Conservation (phyloP, 148 eudicot genomes). For the Persicaria tinctoria region DNA sequence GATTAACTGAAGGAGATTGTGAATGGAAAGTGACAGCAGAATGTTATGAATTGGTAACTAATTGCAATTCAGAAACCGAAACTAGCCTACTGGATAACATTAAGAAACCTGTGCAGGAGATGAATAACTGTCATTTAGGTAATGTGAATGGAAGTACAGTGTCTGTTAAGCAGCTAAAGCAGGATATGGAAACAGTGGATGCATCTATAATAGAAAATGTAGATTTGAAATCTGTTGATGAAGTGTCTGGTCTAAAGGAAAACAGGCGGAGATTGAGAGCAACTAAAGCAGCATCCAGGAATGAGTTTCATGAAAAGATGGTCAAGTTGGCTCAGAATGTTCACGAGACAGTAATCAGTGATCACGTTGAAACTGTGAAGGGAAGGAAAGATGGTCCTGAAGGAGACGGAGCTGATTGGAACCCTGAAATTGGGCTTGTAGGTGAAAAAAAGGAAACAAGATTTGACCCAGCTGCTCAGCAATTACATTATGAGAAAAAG, state of each 20-base stretch:
- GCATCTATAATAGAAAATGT: conserved; percentile 17
- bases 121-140: conserved; percentile 2
- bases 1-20: conserved; percentile 33
- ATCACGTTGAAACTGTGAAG: conserved; percentile 26
- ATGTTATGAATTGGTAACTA: conserved; percentile 56
- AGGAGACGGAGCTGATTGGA: conserved; percentile 21
- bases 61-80: conserved; percentile 17
- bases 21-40: conserved; percentile 59
- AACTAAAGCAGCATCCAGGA: conserved; percentile 32
- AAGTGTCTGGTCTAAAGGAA: conserved; percentile 24
- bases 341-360: conserved; percentile 23
- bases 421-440: conserved; percentile 17
- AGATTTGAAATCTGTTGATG: conserved; percentile 24
- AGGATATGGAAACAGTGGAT: conserved; percentile 13
- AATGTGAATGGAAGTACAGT: conserved; percentile 18
- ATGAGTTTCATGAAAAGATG: conserved; percentile 36
- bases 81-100: conserved; percentile 17
- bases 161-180: conserved; percentile 23
- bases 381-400: conserved; percentile 19
- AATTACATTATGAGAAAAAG: conserved; percentile 15
- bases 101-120: conserved; percentile 12
- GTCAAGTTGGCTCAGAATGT: conserved; percentile 37
- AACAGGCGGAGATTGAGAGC: conserved; percentile 32
- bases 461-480: conserved; percentile 10
- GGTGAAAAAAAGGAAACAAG: conserved; percentile 19